Base-by-base conservation (phyloP, 805 yeast species). In the Cyberlindnera suaveolens region DNA sequence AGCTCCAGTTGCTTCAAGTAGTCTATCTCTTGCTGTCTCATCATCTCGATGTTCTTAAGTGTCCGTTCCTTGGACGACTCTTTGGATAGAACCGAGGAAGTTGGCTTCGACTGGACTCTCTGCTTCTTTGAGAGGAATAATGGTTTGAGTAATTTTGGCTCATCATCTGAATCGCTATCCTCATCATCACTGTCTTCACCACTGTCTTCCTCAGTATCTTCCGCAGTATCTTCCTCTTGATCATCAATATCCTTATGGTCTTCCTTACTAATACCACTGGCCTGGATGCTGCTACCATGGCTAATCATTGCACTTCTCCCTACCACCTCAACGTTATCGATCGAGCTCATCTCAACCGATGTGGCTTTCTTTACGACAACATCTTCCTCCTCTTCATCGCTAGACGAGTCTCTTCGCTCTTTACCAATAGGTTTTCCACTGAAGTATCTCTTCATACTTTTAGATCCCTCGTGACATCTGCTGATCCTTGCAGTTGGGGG, bases 241-340 rank as follows among this genome's bases (percentile, higher is more conserved):
- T 33, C 44, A 9, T 39, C 42, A n/a, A 42, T 47, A 15, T 34
- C 39, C 35, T 60, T 60, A 15, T 62, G 63, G 35, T 58, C 64
- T 41, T 51, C 58, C 40, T 58, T 66, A 46, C 61, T 56, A 15
- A 62, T 51, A 33, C 61, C 56, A 49, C 63, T 55, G 40, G 57
- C 31, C 14, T 35, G 14, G 15, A 7, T 8, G 13, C 6, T 17
- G n/a, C n/a, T 23, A 23, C 27, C 27, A 23, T 2, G 11, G 10
- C 27, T 23, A 6, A 31, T 51, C 53, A 41, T 55, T 61, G 17
- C 63, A 65, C 46, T 65, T 51, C 42, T 63, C 61, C 43, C 62
- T 67, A 47, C 66, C 58, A 40, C 58, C 48, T 31, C 65, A 65
- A 6, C 66, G 66, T 40, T 65, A 20, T 33, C 16, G 8, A 29